Conservation (phyloP, 148 eudicot genomes). For the Rhododendron kiyosumense region DNA sequence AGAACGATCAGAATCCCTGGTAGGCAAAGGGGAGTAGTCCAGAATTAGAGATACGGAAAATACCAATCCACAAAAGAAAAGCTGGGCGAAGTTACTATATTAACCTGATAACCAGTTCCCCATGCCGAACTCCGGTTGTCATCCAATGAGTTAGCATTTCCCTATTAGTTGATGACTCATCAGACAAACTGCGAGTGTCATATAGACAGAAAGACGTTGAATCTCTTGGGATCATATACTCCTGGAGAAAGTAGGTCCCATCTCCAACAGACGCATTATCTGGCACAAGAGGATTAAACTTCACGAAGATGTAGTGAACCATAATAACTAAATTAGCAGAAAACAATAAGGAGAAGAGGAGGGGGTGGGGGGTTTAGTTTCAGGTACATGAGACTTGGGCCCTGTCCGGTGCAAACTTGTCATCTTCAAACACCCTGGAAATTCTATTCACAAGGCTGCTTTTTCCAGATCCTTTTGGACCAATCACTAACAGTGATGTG, state of each 20-base stretch:
- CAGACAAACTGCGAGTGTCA: slow-evolving; percentile 81
- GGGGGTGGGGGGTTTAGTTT: neutral
- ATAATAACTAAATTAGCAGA: neutral
- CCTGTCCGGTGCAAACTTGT: slow-evolving; percentile 62
- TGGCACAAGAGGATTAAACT: slow-evolving; percentile 16
- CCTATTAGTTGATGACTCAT: slow-evolving; percentile 39
- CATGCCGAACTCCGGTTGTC: slow-evolving; percentile 73
- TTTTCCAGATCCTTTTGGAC: slow-evolving; percentile 84
- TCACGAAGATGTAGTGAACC: neutral
- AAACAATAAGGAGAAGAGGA: neutral
- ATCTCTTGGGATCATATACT: slow-evolving; percentile 62
- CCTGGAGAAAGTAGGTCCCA: slow-evolving; percentile 72
- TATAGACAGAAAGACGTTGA: slow-evolving; percentile 61
- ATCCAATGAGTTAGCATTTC: slow-evolving; percentile 57
- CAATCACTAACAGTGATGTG: slow-evolving; percentile 60
- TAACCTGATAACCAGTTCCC: slow-evolving; percentile 64
- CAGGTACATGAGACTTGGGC: slow-evolving; percentile 83
- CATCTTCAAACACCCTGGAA: slow-evolving; percentile 68
- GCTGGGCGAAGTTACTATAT: neutral
- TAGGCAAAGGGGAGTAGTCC: slow-evolving; percentile 5
- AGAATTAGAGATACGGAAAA: neutral
- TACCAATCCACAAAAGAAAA: slow-evolving; percentile 7
- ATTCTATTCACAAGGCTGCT: slow-evolving; percentile 81
- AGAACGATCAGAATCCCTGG: slow-evolving; percentile 52
- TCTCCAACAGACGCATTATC: slow-evolving; percentile 42